Percentiles rank a stretch among this genome's conserved stretches.
Evolutionary conservation across 108 stramenopile species (phyloP).

Genomic region (Cyclotella choctawhatcheeana): DNA sequence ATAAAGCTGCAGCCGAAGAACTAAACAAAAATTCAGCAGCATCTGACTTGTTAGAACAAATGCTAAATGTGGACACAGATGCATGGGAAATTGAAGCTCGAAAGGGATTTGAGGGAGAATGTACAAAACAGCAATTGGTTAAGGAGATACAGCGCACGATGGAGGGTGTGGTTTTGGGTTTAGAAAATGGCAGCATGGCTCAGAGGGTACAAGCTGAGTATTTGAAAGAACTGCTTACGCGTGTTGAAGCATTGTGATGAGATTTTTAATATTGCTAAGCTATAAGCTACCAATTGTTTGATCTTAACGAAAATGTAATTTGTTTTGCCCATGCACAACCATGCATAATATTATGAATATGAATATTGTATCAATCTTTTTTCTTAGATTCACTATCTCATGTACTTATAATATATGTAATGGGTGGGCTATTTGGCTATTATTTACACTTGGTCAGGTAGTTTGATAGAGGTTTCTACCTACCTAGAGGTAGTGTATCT

Average conservation of each 20-base stretch:
- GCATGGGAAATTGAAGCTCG: constrained; percentile 77
- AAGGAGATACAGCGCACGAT: constrained; percentile 85
- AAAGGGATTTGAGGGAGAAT: constrained; percentile 37
- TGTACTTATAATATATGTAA: too few relatives aligned
- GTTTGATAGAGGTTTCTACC: too few relatives aligned
- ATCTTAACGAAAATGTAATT: too few relatives aligned
- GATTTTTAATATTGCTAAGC: too few relatives aligned
- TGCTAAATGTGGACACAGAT: constrained; percentile 78
- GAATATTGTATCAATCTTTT: too few relatives aligned
- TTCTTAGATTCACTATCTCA: too few relatives aligned
- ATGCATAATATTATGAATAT: too few relatives aligned
- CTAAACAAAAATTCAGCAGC: constrained; percentile 26
- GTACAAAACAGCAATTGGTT: constrained; percentile 58
- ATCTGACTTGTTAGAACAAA: constrained; percentile 64
- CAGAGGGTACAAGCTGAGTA: constrained; percentile 94
- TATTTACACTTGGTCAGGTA: too few relatives aligned
- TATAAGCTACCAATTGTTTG: too few relatives aligned
- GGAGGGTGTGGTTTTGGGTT: constrained; percentile 85
- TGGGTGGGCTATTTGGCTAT: too few relatives aligned
- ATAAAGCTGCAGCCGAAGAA: constrained; percentile 27
- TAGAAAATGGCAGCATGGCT: constrained; percentile 90
- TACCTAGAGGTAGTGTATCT: too few relatives aligned
- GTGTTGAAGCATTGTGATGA: constrained; percentile 71
- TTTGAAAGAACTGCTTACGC: constrained; percentile 78
- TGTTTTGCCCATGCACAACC: too few relatives aligned